phyloP scores from a whole-genome alignment of 2,329 filamentous ascomycete species.

The Arthroderma uncinatum region DNA sequence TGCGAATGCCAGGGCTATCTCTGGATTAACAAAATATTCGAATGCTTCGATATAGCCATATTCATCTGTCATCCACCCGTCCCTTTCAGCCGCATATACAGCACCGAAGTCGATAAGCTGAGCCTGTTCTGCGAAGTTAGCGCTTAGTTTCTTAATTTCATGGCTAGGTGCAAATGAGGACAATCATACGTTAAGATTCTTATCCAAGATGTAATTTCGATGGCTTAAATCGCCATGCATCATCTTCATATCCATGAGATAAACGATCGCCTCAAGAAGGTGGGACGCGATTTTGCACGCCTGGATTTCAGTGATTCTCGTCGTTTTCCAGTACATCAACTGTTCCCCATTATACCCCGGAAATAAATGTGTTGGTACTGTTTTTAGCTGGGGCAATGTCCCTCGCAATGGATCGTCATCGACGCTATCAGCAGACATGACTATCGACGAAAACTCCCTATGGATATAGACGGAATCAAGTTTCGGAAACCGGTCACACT shows the following conservation, averaged over 20 bases:
- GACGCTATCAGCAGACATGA: slow-evolving; percentile 21
- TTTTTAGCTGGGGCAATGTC: background rate
- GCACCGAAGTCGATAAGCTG: slow-evolving; percentile 23
- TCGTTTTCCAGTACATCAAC: slow-evolving; percentile 10
- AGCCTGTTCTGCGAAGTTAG: slow-evolving; percentile 11
- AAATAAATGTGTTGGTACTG: background rate
- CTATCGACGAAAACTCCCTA: slow-evolving; percentile 17
- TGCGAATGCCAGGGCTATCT: slow-evolving; percentile 17
- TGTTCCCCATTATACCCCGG: slow-evolving; percentile 10
- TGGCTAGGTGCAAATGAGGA: background rate
- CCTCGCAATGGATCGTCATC: slow-evolving; percentile 13
- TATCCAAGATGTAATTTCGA: slow-evolving; percentile 23
- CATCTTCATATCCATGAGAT: slow-evolving; percentile 23
- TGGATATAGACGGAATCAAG: slow-evolving; percentile 24
- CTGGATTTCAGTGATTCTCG: slow-evolving; percentile 19
- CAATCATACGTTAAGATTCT: slow-evolving; percentile 20
- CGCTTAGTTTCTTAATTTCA: background rate
- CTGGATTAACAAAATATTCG: slow-evolving; percentile 22
- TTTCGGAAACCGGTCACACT: slow-evolving; percentile 21
- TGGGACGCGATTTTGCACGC: slow-evolving; percentile 24
- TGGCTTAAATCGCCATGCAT: slow-evolving; percentile 23
- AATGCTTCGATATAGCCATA: slow-evolving; percentile 15
- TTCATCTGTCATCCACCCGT: background rate
- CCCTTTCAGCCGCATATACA: slow-evolving; percentile 13
- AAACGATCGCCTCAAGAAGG: slow-evolving; percentile 21